Percentiles rank a stretch among this genome's conserved stretches.
phyloP scores from a whole-genome alignment of 192 early-diverging fungal species.

The Coemansia sp. region DNA sequence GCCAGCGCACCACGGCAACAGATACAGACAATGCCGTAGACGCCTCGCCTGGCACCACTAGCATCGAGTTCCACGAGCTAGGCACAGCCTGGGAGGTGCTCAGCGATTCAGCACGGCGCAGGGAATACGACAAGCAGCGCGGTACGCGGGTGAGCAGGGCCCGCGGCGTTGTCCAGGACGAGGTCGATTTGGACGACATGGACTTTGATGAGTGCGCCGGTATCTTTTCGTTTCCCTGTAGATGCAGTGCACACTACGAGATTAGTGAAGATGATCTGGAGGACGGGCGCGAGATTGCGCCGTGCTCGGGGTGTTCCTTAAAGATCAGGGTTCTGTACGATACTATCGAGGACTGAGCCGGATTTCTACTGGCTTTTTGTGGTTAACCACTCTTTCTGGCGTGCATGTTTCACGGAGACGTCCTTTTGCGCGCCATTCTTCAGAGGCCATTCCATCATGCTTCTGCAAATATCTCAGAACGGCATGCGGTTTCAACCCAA shows the following conservation, averaged over 20 bases:
- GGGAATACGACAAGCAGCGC: conserved; percentile 28
- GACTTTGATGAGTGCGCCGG: conserved; percentile 59
- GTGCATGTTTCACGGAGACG: too few species aligned
- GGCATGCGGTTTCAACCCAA: too few species aligned
- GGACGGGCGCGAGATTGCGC: conserved; percentile 59
- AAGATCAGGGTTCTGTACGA: conserved; percentile 69
- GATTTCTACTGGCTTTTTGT: too few species aligned
- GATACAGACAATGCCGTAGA: neutral
- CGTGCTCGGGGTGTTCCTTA: conserved; percentile 69
- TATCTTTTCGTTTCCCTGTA: conserved; percentile 58
- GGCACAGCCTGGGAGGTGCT: conserved; percentile 47
- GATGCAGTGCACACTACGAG: conserved; percentile 64
- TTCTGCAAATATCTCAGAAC: too few species aligned
- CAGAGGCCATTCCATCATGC: too few species aligned
- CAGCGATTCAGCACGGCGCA: conserved; percentile 22
- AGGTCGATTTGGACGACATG: conserved; percentile 83
- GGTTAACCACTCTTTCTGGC: too few species aligned
- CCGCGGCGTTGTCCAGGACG: conserved; percentile 64
- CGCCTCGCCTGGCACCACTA: neutral
- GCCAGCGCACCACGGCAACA: neutral
- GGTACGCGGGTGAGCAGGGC: conserved; percentile 7
- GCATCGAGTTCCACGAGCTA: conserved; percentile 33
- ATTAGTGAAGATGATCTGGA: conserved; percentile 69
- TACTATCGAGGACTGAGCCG: conserved; percentile 41
- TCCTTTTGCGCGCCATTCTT: too few species aligned